phyloP scores from a whole-genome alignment of 306 rosid genomes.

The Oxytropis ochrocephala region DNA sequence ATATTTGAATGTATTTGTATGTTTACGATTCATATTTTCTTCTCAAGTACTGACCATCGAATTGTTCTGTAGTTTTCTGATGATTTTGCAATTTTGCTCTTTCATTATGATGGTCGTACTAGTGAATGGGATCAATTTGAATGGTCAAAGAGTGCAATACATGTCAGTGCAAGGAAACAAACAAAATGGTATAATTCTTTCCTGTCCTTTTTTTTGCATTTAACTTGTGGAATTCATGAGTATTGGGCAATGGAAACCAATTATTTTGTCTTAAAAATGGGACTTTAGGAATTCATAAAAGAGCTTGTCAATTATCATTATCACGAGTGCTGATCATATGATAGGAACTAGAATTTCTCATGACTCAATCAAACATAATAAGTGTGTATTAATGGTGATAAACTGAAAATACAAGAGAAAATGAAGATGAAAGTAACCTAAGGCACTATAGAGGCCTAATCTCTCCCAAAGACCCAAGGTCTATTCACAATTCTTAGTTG shows the following conservation, averaged over 20 bases:
- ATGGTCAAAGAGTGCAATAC: conserved; percentile 93
- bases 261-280: conserved; percentile 4
- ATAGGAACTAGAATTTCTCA: too few relatives aligned
- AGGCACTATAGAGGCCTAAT: too few relatives aligned
- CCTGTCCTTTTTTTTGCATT: conserved; percentile 7
- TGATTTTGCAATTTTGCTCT: conserved; percentile 89
- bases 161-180: conserved; percentile 76
- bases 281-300: background rate
- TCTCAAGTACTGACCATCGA: conserved; percentile 29
- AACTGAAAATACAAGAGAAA: too few relatives aligned
- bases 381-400: too few relatives aligned
- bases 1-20: background rate
- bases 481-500: too few relatives aligned
- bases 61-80: conserved; percentile 71
- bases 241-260: background rate
- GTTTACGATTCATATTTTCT: conserved; percentile 19
- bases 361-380: too few relatives aligned
- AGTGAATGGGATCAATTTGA: conserved; percentile 94
- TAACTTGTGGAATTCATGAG: background rate
- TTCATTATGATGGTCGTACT: conserved; percentile 90
- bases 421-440: too few relatives aligned
- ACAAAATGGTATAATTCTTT: conserved; percentile 35
- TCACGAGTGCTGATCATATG: conserved; percentile 7
- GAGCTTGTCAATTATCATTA: background rate
- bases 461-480: too few relatives aligned